Base-by-base conservation (phyloP, 805 yeast species). In the Nematodospora valgi region DNA sequence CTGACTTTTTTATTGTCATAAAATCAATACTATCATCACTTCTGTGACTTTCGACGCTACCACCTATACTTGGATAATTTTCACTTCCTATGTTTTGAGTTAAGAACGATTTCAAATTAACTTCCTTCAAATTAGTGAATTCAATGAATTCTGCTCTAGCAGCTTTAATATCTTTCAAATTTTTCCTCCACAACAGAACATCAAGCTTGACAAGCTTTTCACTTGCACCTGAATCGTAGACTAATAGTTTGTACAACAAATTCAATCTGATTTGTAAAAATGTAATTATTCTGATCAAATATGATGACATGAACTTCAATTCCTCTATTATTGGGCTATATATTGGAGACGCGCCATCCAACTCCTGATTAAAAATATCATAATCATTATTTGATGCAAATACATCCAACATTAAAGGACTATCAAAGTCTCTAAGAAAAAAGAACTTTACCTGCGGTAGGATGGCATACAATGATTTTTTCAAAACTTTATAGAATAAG, bases 391-490 rank as follows among this genome's bases (percentile, higher is more conserved):
- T 41, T 24, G 37, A 37, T 8, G 42, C 47, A 33, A 54, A 59
- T 4, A 64, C 60, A 32, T 65, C 70, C 27, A 58, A 40, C 63
- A 63, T 63, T 34, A 65, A 50, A 2, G 72, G 70, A 34, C 58
- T 49, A 40, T 62, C 70, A 40, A 65, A 64, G 45, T 65, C 72
- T 18, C 69, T 40, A 8, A 65, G 39, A 36, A 59, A 63, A 45
- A 59, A 62, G 39, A 56, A 65, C 38, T 58, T 63, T n/a, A 64
- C 54, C 32, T 65, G 72, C 2, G 72, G 72, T 16, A 58, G 47
- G 13, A 63, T 43, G 2, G 66, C 62, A 42, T 47, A 60, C 15
- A 63, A 41, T 0, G 58, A 48, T 39, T 62, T 64, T 34, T 58
- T 61, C 34, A 62, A 52, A 5, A 52, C 50, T 34, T 58, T 54